phyloP scores from a whole-genome alignment of 2,329 filamentous ascomycete genomes.

The Arthrobotrys pseudoclavata region DNA sequence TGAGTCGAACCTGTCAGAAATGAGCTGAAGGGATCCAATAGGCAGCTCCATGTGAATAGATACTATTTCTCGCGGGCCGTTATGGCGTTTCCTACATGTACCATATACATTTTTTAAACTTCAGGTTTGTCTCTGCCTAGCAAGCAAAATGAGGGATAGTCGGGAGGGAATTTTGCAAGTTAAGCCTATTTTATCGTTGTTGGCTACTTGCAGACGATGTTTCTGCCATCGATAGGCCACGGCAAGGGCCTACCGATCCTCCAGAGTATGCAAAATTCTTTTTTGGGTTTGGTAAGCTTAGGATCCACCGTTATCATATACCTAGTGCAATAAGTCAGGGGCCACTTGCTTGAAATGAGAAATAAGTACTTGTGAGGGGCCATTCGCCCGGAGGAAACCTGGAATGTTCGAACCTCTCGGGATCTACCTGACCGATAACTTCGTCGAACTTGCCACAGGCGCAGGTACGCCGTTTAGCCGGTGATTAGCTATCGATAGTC shows the following conservation, averaged over 20 bases:
- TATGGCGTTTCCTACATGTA: conserved; percentile 50
- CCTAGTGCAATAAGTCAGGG: conserved; percentile 31
- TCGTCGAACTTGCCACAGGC: conserved; percentile 41
- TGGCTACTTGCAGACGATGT: conserved; percentile 44
- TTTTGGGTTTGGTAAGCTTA: conserved; percentile 46
- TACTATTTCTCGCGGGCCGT: conserved; percentile 44
- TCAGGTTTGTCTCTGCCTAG: conserved; percentile 35
- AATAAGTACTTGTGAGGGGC: neutral
- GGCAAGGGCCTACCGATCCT: conserved; percentile 50
- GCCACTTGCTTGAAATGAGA: conserved; percentile 20
- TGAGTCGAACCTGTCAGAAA: conserved; percentile 59
- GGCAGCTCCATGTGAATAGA: conserved; percentile 23
- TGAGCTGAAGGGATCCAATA: conserved; percentile 60
- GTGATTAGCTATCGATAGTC: conserved; percentile 32
- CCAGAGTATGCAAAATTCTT: conserved; percentile 45
- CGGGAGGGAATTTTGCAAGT: conserved; percentile 36
- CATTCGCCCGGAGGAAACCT: conserved; percentile 31
- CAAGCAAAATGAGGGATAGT: conserved; percentile 25
- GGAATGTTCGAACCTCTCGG: conserved; percentile 49
- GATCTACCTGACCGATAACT: conserved; percentile 39
- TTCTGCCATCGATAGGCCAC: conserved; percentile 55
- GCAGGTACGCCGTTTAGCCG: conserved; percentile 38
- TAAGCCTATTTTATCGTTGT: conserved; percentile 44
- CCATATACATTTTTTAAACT: conserved; percentile 40
- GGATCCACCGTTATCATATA: conserved; percentile 2